These are phyloP conservation scores for Melaleuca alternifolia DNA, from an alignment of 345 rosid genomes.

Conservation along the genomic window DNA sequence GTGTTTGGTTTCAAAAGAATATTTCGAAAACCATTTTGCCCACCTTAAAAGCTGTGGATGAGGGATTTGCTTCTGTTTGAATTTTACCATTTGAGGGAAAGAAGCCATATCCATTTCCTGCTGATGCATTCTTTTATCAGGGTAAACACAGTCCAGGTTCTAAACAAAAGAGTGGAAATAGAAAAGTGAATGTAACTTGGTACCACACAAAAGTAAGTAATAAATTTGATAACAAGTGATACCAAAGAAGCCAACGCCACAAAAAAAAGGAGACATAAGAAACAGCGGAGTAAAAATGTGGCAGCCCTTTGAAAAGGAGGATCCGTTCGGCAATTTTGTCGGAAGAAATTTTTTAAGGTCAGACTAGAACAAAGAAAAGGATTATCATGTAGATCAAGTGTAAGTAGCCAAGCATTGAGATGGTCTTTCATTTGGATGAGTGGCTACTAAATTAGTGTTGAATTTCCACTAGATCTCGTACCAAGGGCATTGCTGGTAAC, in stretches of 20 bases:
- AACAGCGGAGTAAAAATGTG: no score
- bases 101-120: no score
- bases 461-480: not conserved
- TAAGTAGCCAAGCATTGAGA: not conserved
- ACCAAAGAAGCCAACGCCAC: not conserved
- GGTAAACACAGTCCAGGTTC: not conserved
- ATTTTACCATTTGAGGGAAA: no score
- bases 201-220: not conserved
- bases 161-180: not conserved
- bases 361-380: not conserved
- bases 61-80: no score
- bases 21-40: no score
- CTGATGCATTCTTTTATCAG: not conserved
- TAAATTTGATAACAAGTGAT: not conserved
- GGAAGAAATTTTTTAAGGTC: not conserved
- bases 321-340: not conserved
- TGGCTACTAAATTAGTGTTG: not conserved
- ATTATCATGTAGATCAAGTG: not conserved
- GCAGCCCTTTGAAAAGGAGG: no score
- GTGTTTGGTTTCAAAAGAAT: no score
- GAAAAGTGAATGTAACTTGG: not conserved
- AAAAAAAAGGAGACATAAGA: not conserved
- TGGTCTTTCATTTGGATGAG: not conserved
- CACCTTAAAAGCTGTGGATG: no score
- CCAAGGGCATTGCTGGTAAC: not conserved